Conservation (phyloP, 140 eudicot species). For the Bidens hawaiensis region DNA sequence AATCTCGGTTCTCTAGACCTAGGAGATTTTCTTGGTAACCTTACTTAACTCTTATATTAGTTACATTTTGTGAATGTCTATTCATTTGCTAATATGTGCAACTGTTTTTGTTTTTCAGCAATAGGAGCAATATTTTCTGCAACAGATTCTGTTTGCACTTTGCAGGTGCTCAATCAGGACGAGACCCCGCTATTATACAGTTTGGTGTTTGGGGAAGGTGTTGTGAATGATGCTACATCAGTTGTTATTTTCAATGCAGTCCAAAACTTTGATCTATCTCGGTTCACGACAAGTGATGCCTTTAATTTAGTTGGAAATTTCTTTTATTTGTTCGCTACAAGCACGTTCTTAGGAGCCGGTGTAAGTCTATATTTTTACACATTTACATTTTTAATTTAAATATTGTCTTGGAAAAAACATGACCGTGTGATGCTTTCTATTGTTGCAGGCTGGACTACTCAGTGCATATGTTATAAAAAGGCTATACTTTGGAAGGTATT, state of each 20-base stretch:
- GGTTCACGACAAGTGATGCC: conserved; percentile 42
- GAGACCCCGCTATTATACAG: conserved; percentile 89
- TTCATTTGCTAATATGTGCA: conserved; percentile 2
- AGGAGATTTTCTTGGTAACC: conserved; percentile 81
- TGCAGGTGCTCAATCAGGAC: conserved; percentile 89
- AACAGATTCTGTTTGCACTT: conserved; percentile 97
- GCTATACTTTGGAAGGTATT: conserved; percentile 90
- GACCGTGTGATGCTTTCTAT: conserved; percentile 8
- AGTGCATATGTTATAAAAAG: conserved; percentile 80
- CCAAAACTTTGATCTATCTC: conserved; percentile 74
- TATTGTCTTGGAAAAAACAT: neutral
- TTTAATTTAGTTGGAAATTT: conserved; percentile 69
- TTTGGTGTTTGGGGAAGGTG: conserved; percentile 95
- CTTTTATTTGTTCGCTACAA: conserved; percentile 58
- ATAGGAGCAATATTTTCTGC: conserved; percentile 93
- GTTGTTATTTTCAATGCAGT: conserved; percentile 88
- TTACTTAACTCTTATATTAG: conserved; percentile 1
- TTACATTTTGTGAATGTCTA: neutral
- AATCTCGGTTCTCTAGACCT: conserved; percentile 58
- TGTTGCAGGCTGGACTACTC: conserved; percentile 76
- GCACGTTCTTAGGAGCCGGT: conserved; percentile 70
- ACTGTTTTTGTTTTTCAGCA: conserved; percentile 38
- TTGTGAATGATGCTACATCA: conserved; percentile 92
- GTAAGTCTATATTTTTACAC: conserved; percentile 44
- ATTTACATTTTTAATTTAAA: conserved; percentile 4